Evolutionary conservation across 139 green algal species (phyloP).

Genomic region (Coelastrella sp.): DNA sequence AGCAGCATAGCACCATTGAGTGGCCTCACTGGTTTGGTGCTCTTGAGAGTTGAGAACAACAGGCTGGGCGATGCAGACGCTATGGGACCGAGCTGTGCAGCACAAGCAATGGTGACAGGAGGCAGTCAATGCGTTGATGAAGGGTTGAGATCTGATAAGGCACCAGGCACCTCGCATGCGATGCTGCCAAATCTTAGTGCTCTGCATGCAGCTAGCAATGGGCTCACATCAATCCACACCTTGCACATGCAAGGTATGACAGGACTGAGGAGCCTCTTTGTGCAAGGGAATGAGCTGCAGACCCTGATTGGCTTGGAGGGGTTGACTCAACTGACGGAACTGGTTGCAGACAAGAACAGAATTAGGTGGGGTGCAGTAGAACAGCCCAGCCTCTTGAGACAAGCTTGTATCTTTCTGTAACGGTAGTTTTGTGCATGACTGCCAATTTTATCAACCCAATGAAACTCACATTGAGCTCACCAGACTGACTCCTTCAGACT

Average conservation of each 20-base stretch:
- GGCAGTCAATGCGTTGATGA: neutral
- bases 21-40: constrained; percentile 50
- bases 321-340: constrained; percentile 73
- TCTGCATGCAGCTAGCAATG: constrained; percentile 67
- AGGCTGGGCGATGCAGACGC: constrained; percentile 57
- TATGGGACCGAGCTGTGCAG: constrained; percentile 9
- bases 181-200: constrained; percentile 54
- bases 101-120: neutral
- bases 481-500: too few species aligned
- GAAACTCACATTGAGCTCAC: too few species aligned
- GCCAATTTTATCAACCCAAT: too few species aligned
- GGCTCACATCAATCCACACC: constrained; percentile 57
- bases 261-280: constrained; percentile 66
- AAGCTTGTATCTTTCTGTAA: too few species aligned
- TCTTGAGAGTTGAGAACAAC: constrained; percentile 69
- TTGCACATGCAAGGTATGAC: constrained; percentile 60
- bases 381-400: too few species aligned
- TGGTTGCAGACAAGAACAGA: constrained; percentile 76
- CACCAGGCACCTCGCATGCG: neutral
- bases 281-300: constrained; percentile 77
- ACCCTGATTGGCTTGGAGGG: constrained; percentile 72
- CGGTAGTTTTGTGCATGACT: too few species aligned
- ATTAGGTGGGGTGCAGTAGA: constrained; percentile 47
- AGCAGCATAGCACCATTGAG: constrained; percentile 48
- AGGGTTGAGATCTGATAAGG: neutral